Base-by-base conservation (phyloP, 1,284 basidiomycete genomes). In the Ceratorhiza oryzae-sativae region DNA sequence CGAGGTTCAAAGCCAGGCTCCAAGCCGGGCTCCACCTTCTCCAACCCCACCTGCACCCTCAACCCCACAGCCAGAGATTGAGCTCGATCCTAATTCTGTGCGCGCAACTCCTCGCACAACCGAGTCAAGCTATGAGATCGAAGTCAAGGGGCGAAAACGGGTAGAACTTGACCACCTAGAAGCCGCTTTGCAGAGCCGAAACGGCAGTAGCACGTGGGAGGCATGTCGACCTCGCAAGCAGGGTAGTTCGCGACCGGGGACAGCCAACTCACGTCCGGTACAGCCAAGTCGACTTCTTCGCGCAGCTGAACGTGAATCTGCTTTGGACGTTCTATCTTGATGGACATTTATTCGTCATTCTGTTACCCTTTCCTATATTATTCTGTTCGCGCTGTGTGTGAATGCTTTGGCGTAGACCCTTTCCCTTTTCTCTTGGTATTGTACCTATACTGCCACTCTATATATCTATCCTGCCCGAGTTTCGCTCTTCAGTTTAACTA, bases 121-220 rank as follows among this genome's bases (percentile, higher is more conserved):
- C 12, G 30, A 32, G 1, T 9, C 42, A 10, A 63, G 32, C 25
- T 49, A 51, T 32, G 32, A 49, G 23, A 46, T 48, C 32, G 46
- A 63, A 23, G 30, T 48, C 6, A 63, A 34, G 46, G 61, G 61
- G 30, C 42, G 39, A 13, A 49, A 23, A 12, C 20, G 46, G 4
- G 32, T 63, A 27, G 32, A 46, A 25, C 59, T 61, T 36, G 61
- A 63, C 39, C 45, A 34, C 27, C 20, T 63, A 3, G 46, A 46
- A 3, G 61, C 46, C 13, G 61, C 51, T 30, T 13, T 36, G 32
- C 61, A 51, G 46, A 63, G 61, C 30, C 45, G 61, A 46, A 46
- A 45, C 27, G 59, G 41, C 23, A 61, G 39, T n/a, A 25, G 41
- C 18, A 27, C 42, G 5, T 61, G 59, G 42, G 41, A 61, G 41